Evolutionary conservation across 176 grass and related monocot genomes (phyloP).

Genomic region (Calamus simplicifolius): DNA sequence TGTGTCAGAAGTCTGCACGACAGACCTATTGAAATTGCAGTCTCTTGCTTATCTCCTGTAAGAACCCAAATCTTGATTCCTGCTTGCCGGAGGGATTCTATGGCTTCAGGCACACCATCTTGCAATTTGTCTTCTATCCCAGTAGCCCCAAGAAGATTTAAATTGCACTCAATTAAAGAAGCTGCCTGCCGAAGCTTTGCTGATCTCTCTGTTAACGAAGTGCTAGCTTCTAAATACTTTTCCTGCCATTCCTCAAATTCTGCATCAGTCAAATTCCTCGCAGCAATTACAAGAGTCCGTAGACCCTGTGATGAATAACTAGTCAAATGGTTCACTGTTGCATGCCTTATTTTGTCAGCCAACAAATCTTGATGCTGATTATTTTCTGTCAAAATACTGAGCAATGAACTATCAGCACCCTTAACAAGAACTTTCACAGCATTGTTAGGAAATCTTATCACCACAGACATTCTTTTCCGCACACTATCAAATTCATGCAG

Average conservation of each 20-base stretch:
- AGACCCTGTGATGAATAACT: constrained; percentile 78
- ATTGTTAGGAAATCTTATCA: constrained; percentile 88
- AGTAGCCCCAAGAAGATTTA: constrained; percentile 88
- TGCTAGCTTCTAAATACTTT: constrained; percentile 92
- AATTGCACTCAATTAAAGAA: constrained; percentile 69
- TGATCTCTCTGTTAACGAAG: constrained; percentile 81
- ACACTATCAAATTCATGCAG: constrained; percentile 98
- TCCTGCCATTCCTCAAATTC: constrained; percentile 88
- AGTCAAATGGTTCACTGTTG: constrained; percentile 64
- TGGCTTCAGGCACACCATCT: constrained; percentile 96
- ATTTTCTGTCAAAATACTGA: constrained; percentile 52
- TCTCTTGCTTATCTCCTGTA: constrained; percentile 99
- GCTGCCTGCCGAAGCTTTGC: constrained; percentile 88
- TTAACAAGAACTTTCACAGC: constrained; percentile 95
- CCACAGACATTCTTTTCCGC: constrained; percentile 98
- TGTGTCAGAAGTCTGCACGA: constrained; percentile 75
- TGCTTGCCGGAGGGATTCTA: constrained; percentile 87
- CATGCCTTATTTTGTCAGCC: constrained; percentile 49
- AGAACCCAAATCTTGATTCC: constrained; percentile 99
- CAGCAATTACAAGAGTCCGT: constrained; percentile 78
- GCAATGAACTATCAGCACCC: constrained; percentile 93
- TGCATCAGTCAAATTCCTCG: constrained; percentile 51
- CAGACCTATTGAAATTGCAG: constrained; percentile 94
- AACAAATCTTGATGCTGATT: constrained; percentile 26
- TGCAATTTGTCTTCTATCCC: constrained; percentile 97